phyloP scores from a whole-genome alignment of 2,329 filamentous ascomycete genomes.

The Claviceps cyperi region DNA sequence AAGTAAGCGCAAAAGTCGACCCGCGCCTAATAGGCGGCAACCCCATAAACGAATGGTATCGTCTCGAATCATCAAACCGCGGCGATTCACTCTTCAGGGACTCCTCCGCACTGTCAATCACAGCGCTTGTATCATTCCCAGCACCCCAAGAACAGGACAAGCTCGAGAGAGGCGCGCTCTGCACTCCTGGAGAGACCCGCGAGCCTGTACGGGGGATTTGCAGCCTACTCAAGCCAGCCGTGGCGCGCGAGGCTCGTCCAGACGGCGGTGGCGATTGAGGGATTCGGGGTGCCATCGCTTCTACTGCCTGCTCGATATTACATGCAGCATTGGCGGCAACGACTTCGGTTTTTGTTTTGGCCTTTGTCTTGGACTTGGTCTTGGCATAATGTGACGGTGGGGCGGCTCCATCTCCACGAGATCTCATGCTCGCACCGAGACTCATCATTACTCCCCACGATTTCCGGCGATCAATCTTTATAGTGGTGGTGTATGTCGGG shows the following conservation, averaged over 20 bases:
- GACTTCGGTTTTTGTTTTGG: background rate
- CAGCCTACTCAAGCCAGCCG: slow-evolving; percentile 6
- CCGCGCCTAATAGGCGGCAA: slow-evolving; percentile 44
- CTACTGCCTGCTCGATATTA: background rate
- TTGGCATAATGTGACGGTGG: slow-evolving; percentile 6
- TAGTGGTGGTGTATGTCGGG: slow-evolving; percentile 12
- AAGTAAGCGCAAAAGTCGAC: slow-evolving; percentile 37
- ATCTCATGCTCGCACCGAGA: slow-evolving; percentile 16
- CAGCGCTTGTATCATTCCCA: background rate
- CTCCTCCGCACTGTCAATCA: background rate
- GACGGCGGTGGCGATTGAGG: background rate
- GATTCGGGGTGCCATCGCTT: slow-evolving; percentile 2
- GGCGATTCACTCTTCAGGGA: slow-evolving; percentile 11
- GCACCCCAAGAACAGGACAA: background rate
- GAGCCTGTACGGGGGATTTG: slow-evolving; percentile 5
- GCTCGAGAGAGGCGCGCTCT: background rate
- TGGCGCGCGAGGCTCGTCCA: slow-evolving; percentile 3
- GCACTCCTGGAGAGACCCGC: background rate
- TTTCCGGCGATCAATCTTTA: slow-evolving; percentile 25
- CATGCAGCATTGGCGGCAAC: background rate
- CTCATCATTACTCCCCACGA: slow-evolving; percentile 29
- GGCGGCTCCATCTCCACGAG: slow-evolving; percentile 13
- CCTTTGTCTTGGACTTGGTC: background rate
- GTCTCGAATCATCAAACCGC: slow-evolving; percentile 18
- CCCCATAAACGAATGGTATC: slow-evolving; percentile 38